A percentile compares a stretch with the other conserved stretches of the same genome.
Evolutionary conservation across 148 eudicot species (phyloP).

Genomic region (Rhododendron griersonianum): DNA sequence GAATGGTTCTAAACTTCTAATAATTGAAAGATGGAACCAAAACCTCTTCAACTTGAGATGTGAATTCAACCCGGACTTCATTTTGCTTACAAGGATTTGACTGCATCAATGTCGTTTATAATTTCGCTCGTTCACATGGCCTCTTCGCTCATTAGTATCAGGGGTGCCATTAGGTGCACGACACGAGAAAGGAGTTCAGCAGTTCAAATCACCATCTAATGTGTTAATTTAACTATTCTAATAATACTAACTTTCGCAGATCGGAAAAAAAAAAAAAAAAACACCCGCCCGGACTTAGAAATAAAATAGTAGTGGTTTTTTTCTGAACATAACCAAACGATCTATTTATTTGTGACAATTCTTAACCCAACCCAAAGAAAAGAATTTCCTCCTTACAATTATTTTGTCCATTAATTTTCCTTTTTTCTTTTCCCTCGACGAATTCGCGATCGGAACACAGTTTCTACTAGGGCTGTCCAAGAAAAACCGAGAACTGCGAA

Average conservation of each 20-base stretch:
- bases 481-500: no score
- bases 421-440: not conserved
- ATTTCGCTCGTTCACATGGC: no score
- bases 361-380: not conserved
- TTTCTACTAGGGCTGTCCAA: no score
- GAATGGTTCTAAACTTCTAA: not conserved
- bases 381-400: not conserved
- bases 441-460: not conserved
- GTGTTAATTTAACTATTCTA: no score
- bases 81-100: no score
- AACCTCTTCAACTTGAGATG: not conserved
- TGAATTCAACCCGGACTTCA: not conserved
- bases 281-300: not conserved
- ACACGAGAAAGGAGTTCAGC: no score
- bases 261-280: no score
- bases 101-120: no score
- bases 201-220: no score
- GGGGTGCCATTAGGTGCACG: no score
- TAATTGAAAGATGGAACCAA: not conserved
- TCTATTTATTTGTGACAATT: not conserved
- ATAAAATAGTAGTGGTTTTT: not conserved
- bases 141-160: no score
- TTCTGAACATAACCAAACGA: not conserved
- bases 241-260: no score
- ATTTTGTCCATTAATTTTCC: not conserved